Conservation (phyloP, 2,329 filamentous ascomycete genomes). For the Paracamarosporium sp. region DNA sequence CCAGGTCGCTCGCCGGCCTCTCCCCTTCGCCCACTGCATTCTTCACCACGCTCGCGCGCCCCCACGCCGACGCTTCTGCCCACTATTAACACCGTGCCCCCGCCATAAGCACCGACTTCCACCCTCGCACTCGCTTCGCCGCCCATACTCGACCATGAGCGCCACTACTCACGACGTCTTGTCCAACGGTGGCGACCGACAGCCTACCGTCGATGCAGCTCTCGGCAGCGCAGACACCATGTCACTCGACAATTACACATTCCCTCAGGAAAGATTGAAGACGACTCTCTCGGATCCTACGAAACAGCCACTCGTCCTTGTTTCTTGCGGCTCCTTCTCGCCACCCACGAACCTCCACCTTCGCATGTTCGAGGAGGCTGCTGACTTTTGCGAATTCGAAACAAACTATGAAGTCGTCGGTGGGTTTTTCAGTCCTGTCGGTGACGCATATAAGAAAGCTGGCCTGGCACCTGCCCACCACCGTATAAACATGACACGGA, state of each 20-base stretch:
- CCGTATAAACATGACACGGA: conserved; percentile 83
- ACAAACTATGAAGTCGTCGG: conserved; percentile 82
- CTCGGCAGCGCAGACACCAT: conserved; percentile 35
- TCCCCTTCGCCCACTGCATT: neutral
- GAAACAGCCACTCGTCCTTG: conserved; percentile 69
- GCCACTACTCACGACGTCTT: conserved; percentile 27
- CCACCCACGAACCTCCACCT: conserved; percentile 79
- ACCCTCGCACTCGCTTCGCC: conserved; percentile 8
- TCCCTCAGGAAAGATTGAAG: conserved; percentile 67
- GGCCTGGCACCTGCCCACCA: conserved; percentile 77
- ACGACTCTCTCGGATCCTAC: conserved; percentile 61
- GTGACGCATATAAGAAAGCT: conserved; percentile 79
- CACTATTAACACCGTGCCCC: neutral
- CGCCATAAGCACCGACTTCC: conserved; percentile 3
- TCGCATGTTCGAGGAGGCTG: conserved; percentile 88
- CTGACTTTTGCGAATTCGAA: conserved; percentile 75
- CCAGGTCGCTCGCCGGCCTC: neutral
- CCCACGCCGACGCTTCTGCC: conserved; percentile 4
- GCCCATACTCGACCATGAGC: conserved; percentile 26
- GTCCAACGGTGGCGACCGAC: conserved; percentile 16
- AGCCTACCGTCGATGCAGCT: conserved; percentile 24
- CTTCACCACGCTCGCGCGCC: neutral
- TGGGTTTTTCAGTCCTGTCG: conserved; percentile 82
- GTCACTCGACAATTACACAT: conserved; percentile 61
- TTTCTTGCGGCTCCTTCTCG: conserved; percentile 75